Conservation (phyloP, 495 filamentous ascomycete genomes). For the Letharia columbiana region DNA sequence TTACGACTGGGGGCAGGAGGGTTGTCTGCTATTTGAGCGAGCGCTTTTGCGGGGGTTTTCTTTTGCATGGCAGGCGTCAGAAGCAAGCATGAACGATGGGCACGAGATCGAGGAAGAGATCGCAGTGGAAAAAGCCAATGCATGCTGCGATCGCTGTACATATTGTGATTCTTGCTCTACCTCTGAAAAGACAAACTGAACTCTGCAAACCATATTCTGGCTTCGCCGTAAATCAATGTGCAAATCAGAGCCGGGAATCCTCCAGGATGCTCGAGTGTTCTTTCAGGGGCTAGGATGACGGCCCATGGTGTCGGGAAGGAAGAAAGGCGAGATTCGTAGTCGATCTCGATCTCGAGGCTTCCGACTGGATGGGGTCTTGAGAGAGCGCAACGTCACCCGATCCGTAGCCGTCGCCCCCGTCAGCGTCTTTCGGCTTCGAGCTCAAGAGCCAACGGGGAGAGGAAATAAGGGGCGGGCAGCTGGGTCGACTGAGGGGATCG, state of each 20-base stretch:
- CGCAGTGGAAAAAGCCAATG: not conserved
- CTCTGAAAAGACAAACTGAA: not conserved
- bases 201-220: not conserved
- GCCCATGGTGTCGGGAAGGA: not conserved
- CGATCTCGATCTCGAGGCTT: no score
- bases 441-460: no score
- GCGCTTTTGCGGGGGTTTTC: not conserved
- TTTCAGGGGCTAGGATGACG: not conserved
- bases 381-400: no score
- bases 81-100: not conserved
- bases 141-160: constrained; percentile 4
- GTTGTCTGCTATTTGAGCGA: constrained; percentile 1
- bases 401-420: no score
- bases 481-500: no score
- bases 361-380: no score
- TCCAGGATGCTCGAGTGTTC: not conserved
- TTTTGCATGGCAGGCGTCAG: not conserved
- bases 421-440: no score
- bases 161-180: not conserved
- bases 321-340: not conserved
- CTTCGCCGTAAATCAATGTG: not conserved
- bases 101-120: not conserved
- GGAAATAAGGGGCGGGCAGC: no score
- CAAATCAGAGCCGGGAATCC: not conserved
- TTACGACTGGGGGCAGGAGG: not conserved